phyloP scores from a whole-genome alignment of 805 yeast genomes.

The Kuraishia hungarica region DNA sequence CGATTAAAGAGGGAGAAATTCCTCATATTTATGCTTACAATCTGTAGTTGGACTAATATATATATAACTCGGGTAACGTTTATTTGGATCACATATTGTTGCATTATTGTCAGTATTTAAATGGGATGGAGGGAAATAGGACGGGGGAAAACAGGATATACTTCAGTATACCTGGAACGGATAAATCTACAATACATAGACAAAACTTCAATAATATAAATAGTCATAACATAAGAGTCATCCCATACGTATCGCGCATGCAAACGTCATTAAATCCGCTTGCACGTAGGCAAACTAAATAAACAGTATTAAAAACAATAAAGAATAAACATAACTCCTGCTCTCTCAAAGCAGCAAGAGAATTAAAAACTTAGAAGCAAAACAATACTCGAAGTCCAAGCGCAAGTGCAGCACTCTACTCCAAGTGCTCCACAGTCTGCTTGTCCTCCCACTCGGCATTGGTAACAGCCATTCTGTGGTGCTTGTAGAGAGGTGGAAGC shows the following conservation, averaged over 20 bases:
- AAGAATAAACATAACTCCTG: neutral
- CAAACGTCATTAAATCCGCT: neutral
- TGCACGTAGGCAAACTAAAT: neutral
- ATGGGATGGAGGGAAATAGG: no score
- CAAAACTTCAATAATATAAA: no score
- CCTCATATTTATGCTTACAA: no score
- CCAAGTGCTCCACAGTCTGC: conserved; percentile 41
- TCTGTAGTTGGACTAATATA: no score
- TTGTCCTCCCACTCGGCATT: conserved; percentile 56
- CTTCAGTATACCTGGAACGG: no score
- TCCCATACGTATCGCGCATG: neutral
- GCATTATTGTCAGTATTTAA: no score
- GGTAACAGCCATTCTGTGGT: conserved; percentile 52
- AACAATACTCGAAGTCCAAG: neutral
- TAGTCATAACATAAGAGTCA: neutral
- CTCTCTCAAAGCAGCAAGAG: neutral
- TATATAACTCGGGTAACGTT: no score
- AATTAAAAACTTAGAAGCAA: neutral
- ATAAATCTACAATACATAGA: no score
- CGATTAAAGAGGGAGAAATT: conserved; percentile 14
- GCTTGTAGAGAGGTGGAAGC: conserved; percentile 46
- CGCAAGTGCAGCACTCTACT: conserved; percentile 13
- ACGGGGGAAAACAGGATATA: no score
- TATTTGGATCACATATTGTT: no score
- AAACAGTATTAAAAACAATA: neutral